phyloP scores from a whole-genome alignment of 1,284 basidiomycete genomes.

The Ustilago cynodontis region DNA sequence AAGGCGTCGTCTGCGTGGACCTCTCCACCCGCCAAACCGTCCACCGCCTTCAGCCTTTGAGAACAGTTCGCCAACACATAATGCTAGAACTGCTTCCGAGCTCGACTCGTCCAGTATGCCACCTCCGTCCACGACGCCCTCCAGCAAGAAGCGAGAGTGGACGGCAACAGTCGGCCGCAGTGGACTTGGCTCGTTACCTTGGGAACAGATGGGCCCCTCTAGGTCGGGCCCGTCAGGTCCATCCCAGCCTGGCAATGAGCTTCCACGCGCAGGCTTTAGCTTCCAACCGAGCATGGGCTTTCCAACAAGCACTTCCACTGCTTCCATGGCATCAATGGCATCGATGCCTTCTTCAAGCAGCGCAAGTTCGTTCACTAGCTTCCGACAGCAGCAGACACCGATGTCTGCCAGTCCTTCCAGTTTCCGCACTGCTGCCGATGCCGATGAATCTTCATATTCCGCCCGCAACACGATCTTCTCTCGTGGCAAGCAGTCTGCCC shows the following conservation, averaged over 20 bases:
- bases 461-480: constrained; percentile 33
- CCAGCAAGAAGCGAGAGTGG: constrained; percentile 42
- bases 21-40: constrained; percentile 38
- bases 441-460: constrained; percentile 26
- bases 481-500: constrained; percentile 32
- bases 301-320: constrained; percentile 21
- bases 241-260: constrained; percentile 2
- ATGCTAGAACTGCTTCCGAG: neutral
- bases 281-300: constrained; percentile 33
- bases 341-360: constrained; percentile 41
- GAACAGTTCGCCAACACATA: neutral
- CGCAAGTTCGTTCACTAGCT: constrained; percentile 27
- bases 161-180: constrained; percentile 26
- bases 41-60: constrained; percentile 23
- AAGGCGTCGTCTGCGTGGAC: constrained; percentile 32
- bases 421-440: constrained; percentile 38
- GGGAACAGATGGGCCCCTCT: constrained; percentile 40
- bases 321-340: constrained; percentile 30
- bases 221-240: constrained; percentile 28
- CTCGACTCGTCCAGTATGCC: constrained; percentile 14
- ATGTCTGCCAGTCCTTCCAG: constrained; percentile 36
- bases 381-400: constrained; percentile 34
- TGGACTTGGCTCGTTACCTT: constrained; percentile 29
- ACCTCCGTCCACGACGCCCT: constrained; percentile 17
- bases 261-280: constrained; percentile 31